Evolutionary conservation across 73 alveolate species (phyloP).

Genomic region (Uronychia setigera): DNA sequence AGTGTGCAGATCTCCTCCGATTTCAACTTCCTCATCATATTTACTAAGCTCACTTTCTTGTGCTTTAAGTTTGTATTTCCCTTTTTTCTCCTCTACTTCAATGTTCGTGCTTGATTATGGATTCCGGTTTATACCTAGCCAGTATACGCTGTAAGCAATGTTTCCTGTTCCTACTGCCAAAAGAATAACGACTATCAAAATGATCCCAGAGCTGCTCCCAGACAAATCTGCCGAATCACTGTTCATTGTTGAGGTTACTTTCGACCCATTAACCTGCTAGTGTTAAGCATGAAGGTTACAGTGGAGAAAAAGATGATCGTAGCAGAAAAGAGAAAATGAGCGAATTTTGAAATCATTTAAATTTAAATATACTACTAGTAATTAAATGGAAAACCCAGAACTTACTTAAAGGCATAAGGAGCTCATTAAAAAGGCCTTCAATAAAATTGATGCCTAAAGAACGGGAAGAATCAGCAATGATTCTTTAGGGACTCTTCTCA

Average conservation of each 20-base stretch:
- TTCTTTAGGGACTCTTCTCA: neutral
- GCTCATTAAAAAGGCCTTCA: neutral
- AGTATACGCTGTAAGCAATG: neutral
- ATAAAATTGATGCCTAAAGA: neutral
- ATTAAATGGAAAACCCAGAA: neutral
- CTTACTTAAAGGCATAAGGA: neutral
- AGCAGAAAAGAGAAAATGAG: neutral
- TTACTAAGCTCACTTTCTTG: neutral
- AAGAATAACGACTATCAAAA: too few species aligned
- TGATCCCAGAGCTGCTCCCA: neutral
- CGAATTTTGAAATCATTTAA: neutral
- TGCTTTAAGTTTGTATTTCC: neutral
- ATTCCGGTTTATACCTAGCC: neutral
- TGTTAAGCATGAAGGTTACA: neutral
- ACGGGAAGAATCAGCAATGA: neutral
- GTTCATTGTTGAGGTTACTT: neutral
- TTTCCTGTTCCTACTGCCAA: neutral
- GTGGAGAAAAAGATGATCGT: neutral
- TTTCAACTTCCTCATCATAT: neutral
- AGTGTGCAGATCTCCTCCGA: too few species aligned
- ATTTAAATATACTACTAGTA: neutral
- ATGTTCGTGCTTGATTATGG: neutral
- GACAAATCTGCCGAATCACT: neutral
- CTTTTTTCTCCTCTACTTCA: neutral
- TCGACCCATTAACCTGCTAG: neutral